Conservation (phyloP, 164 flowering plant genomes). For the Akebia trifoliata region DNA sequence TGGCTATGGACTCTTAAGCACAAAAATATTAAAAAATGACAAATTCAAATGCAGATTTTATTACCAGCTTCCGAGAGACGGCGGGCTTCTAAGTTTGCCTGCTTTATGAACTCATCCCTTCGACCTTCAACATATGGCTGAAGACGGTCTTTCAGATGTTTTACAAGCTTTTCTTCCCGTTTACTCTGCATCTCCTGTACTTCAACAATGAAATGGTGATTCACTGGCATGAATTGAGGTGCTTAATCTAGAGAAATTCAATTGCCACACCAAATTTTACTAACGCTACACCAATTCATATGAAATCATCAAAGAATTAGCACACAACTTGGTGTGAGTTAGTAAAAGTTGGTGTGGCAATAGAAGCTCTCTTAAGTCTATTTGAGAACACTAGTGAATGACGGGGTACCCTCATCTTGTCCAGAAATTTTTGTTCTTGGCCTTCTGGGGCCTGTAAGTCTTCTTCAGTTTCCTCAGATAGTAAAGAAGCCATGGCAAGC, state of each 20-base stretch:
- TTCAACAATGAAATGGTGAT: not conserved
- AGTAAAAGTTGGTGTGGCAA: too few relatives aligned
- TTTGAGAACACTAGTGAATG: too few relatives aligned
- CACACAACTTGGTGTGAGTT: too few relatives aligned
- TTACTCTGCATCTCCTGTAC: conserved; percentile 62
- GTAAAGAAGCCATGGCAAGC: conserved; percentile 68
- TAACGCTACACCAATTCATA: too few relatives aligned
- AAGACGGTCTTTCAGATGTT: conserved; percentile 53
- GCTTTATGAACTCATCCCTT: conserved; percentile 57
- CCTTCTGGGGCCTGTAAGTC: conserved; percentile 38
- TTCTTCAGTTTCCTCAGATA: conserved; percentile 55
- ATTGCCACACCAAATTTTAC: too few relatives aligned
- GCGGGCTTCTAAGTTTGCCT: conserved; percentile 72
- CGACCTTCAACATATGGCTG: conserved; percentile 67
- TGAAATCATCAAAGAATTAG: too few relatives aligned
- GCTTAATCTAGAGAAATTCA: too few relatives aligned
- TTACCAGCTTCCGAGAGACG: conserved; percentile 81
- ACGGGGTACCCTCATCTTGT: conserved; percentile 68
- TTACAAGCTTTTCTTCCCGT: conserved; percentile 65
- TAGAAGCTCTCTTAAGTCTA: too few relatives aligned
- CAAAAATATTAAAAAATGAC: too few relatives aligned
- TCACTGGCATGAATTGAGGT: not conserved
- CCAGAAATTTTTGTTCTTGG: conserved; percentile 42
- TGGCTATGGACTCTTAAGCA: too few relatives aligned
- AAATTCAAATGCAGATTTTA: too few relatives aligned